Evolutionary conservation across 768 basidiomycete species (phyloP), one percentile per base, ranked within the genome.

Genomic region (Russula emetica): DNA sequence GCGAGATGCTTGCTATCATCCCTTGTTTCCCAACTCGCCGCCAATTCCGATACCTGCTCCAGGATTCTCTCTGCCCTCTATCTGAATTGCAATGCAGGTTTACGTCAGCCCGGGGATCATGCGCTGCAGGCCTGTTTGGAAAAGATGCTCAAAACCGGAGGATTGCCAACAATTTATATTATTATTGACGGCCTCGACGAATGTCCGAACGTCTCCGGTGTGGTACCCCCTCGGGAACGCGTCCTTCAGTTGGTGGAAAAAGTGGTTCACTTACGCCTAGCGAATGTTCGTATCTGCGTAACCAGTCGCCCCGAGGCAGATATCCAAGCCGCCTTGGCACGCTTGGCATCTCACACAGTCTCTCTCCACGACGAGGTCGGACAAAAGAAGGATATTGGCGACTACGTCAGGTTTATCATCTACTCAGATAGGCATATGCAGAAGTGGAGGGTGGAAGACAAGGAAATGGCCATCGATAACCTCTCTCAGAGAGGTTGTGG

Each of bases 251-350:
- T 56, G 16, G 16, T 56, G 18, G 38, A 42, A 5, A 32, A 28
- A n/a, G 9, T 56, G 16, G 40, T 42, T 8, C 26, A 30, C 3
- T 42, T 40, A 30, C 26, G n/a, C 38, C 18, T 13, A 10, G 8
- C 26, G 10, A 28, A 56, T 28, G 14, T 56, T 28, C 55, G 11
- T 5, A 44, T 56, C 5, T 56, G 55, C 20, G 26, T 8, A 1
- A 56, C 40, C 24, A 56, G 55, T 30, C 55, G 55, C 5, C 55
- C 55, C 2, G 55, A 56, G 10, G 55, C 40, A 26, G 55, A 56
- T 30, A 56, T 56, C 40, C 8, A 26, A 0, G 10, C 10, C 14
- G 18, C 38, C 18, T 18, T 44, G 10, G 18, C 36, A 7, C 9
- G 26, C 20, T 30, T 56, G 40, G 26, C 55, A 16, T 44, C 40